Evolutionary conservation across 805 yeast species (phyloP), one percentile per base, ranked within the genome.

Genomic region (Candida anglica): DNA sequence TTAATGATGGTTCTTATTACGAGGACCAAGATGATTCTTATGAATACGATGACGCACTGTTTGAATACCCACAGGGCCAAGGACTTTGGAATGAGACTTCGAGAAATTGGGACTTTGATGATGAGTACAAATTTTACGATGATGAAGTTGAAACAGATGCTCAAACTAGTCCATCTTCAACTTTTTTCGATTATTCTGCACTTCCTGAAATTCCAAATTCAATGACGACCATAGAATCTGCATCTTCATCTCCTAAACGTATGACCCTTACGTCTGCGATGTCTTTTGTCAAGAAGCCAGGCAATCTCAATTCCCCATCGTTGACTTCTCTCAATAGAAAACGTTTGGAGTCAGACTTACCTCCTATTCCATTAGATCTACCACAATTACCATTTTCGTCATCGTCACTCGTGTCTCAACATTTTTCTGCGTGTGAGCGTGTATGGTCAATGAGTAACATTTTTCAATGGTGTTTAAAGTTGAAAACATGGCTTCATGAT

Each of bases 331-430:
- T 34, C 14, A 39, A 26, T 6, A 39, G 33, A 27, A 40, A 34
- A 21, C 41, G 43, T 29, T 46, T 47, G 26, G 42, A 49, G 28
- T 51, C 46, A n/a, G 51, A 44, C 6, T 48, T 69, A 8, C 77
- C 77, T 0, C 67, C 69, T 0, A 55, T 68, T 2, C 75, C 77
- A 4, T 45, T 71, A 4, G 67, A 64, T 28, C 45, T 76, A 14
- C 85, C 86, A 0, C 65, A 71, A 28, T 60, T 78, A 6, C 83
- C 83, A 3, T 79, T 79, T 41, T 55, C 75, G 3, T 69, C 81
- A 0, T 64, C 72, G 9, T 55, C 69, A 0, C 50, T 79, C 23
- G 65, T 63, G 11, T 66, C 66, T 15, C 56, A 60, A n/a, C 81
- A 78, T 40, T 65, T 76, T 33, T 50, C 69, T 8, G 63, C 58